These are phyloP conservation scores for Fusarium secorum DNA, from an alignment of 2,329 filamentous ascomycete species.

Conservation along the genomic window DNA sequence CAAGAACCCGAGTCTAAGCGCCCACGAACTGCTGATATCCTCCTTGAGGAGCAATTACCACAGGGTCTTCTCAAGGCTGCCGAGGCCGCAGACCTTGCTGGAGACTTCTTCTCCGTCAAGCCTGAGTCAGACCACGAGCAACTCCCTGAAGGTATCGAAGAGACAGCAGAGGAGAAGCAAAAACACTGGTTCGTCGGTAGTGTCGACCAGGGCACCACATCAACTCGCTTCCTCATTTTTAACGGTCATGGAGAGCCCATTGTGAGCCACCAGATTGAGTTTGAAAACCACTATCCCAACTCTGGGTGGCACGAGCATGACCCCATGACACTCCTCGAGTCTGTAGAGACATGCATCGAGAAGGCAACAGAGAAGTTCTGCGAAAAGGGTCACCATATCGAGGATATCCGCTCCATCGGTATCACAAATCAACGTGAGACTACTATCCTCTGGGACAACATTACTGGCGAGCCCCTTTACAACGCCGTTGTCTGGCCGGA, in stretches of 20 bases:
- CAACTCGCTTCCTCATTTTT: conserved; percentile 90
- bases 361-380: conserved; percentile 76
- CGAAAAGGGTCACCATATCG: conserved; percentile 70
- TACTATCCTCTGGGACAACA: conserved; percentile 82
- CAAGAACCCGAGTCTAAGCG: conserved; percentile 23
- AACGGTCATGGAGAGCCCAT: conserved; percentile 79
- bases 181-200: conserved; percentile 77
- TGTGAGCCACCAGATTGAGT: conserved; percentile 86
- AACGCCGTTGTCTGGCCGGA: conserved; percentile 93
- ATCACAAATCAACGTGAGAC: conserved; percentile 94
- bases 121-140: conserved; percentile 37
- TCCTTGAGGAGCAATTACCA: conserved; percentile 40
- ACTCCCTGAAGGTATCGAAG: conserved; percentile 44
- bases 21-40: conserved; percentile 35
- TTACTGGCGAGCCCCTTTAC: conserved; percentile 80
- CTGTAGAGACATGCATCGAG: conserved; percentile 82
- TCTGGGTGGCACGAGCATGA: conserved; percentile 94
- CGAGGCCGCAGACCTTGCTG: conserved; percentile 27
- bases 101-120: conserved; percentile 40
- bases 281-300: conserved; percentile 83
- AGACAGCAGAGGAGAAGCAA: conserved; percentile 45
- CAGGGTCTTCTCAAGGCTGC: conserved; percentile 40
- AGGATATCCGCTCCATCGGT: conserved; percentile 78
- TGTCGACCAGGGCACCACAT: conserved; percentile 92
- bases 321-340: conserved; percentile 76